phyloP scores from a whole-genome alignment of 306 rosid genomes.

The Cucurbita argyrosperma region DNA sequence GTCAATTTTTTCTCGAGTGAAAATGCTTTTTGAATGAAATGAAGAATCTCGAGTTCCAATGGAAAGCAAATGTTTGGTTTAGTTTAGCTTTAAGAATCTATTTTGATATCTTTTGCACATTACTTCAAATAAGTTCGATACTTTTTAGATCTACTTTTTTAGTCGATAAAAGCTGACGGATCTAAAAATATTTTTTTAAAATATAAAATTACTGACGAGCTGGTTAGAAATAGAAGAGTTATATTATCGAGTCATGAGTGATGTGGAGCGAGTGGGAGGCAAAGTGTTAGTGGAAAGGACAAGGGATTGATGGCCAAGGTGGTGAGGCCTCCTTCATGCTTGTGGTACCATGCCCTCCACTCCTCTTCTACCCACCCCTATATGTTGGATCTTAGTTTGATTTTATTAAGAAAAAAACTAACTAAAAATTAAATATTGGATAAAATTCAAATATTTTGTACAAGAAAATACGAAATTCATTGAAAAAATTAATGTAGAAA shows the following conservation, averaged over 20 bases:
- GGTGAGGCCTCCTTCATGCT: constrained; percentile 29
- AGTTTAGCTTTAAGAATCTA: neutral
- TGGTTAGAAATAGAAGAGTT: neutral
- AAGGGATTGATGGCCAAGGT: constrained; percentile 52
- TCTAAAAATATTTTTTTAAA: no score
- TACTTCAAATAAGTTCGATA: neutral
- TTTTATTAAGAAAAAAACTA: no score
- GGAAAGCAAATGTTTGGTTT: neutral
- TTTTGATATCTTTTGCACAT: neutral
- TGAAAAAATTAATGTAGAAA: no score
- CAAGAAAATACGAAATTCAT: no score
- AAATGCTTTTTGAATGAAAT: neutral
- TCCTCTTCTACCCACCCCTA: constrained; percentile 2
- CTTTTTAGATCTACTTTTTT: no score
- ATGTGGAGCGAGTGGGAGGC: no score
- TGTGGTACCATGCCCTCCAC: constrained; percentile 54
- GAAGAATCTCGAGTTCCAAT: neutral
- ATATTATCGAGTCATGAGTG: neutral
- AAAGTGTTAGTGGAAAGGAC: constrained; percentile 21
- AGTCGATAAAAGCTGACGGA: no score
- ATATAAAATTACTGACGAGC: no score
- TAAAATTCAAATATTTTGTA: no score
- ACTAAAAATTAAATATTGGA: no score
- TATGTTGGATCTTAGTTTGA: no score
- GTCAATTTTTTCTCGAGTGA: neutral